Evolutionary conservation across 257 asterid species (phyloP).

Genomic region (Fraxinus excelsior): DNA sequence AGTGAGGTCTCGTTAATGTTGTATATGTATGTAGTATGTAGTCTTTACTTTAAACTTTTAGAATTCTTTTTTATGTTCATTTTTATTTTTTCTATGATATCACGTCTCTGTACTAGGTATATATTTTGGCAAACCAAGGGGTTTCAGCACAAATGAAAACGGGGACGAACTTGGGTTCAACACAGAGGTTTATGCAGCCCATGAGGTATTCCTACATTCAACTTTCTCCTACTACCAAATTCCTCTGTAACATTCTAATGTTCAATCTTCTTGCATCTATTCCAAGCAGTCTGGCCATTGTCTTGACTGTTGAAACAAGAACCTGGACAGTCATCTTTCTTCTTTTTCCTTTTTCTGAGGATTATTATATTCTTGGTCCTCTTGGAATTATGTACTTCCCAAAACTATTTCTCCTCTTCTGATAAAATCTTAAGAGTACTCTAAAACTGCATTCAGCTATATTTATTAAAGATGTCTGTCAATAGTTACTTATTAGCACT

Average conservation of each 20-base stretch:
- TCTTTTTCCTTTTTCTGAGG: not conserved
- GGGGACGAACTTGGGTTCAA: constrained; percentile 94
- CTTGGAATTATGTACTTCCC: not conserved
- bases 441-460: not conserved
- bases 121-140: constrained; percentile 97
- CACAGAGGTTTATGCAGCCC: constrained; percentile 84
- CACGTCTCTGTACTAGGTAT: constrained; percentile 54
- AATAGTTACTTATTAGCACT: too few relatives aligned
- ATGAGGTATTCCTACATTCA: constrained; percentile 59
- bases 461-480: too few relatives aligned
- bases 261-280: not conserved
- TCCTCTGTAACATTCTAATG: not conserved
- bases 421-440: not conserved
- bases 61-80: too few relatives aligned
- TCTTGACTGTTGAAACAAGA: not conserved
- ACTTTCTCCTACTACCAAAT: constrained; percentile 14
- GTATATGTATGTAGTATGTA: constrained; percentile 8
- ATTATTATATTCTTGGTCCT: not conserved
- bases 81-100: constrained; percentile 5
- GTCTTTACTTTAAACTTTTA: constrained; percentile 5
- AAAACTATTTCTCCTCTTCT: not conserved
- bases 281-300: not conserved
- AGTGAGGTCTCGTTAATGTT: constrained; percentile 26
- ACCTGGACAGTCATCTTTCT: not conserved
- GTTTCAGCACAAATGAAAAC: constrained; percentile 67